Evolutionary conservation across 2,329 filamentous ascomycete genomes (phyloP).

Genomic region (Fusarium sp.): DNA sequence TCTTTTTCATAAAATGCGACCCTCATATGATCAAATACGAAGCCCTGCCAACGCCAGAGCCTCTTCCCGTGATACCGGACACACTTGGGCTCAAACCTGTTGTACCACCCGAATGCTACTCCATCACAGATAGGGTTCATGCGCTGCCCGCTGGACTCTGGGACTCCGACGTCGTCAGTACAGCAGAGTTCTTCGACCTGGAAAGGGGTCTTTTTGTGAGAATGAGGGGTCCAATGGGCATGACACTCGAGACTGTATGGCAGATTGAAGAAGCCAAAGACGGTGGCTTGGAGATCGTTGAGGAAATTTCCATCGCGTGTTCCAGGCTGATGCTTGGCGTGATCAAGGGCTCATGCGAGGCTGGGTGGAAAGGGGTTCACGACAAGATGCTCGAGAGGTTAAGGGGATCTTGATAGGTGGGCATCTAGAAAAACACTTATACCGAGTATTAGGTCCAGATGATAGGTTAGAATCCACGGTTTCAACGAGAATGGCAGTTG

Average conservation of each 20-base stretch:
- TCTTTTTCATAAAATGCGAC: conserved; percentile 61
- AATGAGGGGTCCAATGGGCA: conserved; percentile 59
- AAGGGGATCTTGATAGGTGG: conserved; percentile 31
- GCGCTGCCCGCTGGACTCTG: conserved; percentile 64
- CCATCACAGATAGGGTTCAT: conserved; percentile 60
- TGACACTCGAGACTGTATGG: conserved; percentile 65
- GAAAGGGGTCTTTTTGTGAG: conserved; percentile 61
- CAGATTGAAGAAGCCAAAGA: conserved; percentile 48
- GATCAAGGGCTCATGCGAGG: conserved; percentile 61
- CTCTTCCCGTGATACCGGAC: conserved; percentile 40
- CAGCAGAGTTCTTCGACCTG: conserved; percentile 62
- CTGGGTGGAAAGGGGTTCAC: conserved; percentile 61
- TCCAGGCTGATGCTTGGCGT: conserved; percentile 59
- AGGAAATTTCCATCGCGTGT: conserved; percentile 61
- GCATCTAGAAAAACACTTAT: background rate
- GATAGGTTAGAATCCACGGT: background rate
- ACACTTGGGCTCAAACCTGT: conserved; percentile 40
- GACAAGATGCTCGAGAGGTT: conserved; percentile 56
- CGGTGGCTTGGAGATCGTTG: conserved; percentile 54
- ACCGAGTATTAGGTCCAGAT: background rate
- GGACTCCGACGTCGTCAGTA: conserved; percentile 63
- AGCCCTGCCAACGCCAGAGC: conserved; percentile 42
- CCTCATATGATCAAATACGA: conserved; percentile 60
- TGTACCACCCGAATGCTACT: conserved; percentile 52
- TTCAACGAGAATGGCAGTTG: no score